Evolutionary conservation across 2,329 filamentous ascomycete genomes (phyloP), one percentile per base, ranked within the genome.

Genomic region (Verticillium isaacii): DNA sequence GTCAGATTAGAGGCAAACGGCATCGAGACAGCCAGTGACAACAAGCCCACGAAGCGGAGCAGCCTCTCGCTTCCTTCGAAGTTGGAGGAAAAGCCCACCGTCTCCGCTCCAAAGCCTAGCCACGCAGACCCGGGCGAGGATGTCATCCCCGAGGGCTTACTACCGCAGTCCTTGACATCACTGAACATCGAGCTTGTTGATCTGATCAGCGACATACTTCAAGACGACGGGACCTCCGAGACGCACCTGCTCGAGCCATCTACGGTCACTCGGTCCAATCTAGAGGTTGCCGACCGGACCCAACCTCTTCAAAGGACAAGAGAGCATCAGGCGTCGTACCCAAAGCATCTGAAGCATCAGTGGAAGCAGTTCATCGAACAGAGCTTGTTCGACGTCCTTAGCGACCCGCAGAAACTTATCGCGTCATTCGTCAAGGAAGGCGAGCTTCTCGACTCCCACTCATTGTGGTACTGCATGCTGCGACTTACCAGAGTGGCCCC

Each of bases 311-410:
- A 69, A 59, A 74, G 78, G 60, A 78, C 71, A 64, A 61, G 68
- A 25, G 72, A 65, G 34, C 45, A 65, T 2, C 65, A 64, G 9
- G 60, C 64, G 1, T 56, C 67, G 1, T 75, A 74, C 3, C 66
- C 71, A 1, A 67, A 73, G 58, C 64, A 62, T 14, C 56, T 81
- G 32, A 76, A 72, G 60, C 69, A 75, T 14, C 77, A 85, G 62
- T 89, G 87, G 84, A 84, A 81, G 64, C 69, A 78, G 1, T 90
- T 90, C 67, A 80, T 84, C 36, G 83, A 88, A 65, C 88, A 90
- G 68, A 85, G 83, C 58, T 74, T 90, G 7, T 90, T 89, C 69
- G 83, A 83, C 66, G 82, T 88, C 7, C 76, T 90, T 57, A 86
- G 85, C 66, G 80, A 85, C 57, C 84, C 86, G 1, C 77, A 77